These are phyloP conservation scores for Calonectria hongkongensis DNA, from an alignment of 2,329 filamentous ascomycete species.

Conservation along the genomic window DNA sequence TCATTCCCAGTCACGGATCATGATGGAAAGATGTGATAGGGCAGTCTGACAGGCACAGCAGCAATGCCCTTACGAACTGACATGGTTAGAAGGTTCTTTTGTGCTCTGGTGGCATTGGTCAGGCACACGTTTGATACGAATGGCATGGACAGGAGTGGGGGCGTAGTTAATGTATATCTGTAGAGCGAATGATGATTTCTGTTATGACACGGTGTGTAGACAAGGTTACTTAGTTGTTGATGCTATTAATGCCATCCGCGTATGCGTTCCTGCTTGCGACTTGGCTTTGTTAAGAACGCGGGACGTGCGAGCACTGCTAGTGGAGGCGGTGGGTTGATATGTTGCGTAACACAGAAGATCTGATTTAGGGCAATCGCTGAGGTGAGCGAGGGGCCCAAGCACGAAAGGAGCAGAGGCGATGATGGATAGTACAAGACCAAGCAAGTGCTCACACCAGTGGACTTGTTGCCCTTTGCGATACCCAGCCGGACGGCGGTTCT, in stretches of 20 bases:
- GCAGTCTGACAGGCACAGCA: conserved; percentile 22
- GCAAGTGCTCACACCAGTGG: background rate
- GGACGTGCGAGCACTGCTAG: background rate
- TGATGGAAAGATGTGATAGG: conserved; percentile 9
- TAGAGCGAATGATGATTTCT: conserved; percentile 21
- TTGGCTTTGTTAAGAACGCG: background rate
- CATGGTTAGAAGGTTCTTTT: background rate
- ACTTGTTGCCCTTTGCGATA: background rate
- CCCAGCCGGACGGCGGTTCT: background rate
- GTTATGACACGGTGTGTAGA: background rate
- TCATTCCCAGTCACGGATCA: conserved; percentile 7
- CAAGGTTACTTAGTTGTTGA: no score
- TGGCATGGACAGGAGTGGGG: conserved; percentile 17
- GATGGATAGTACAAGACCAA: no score
- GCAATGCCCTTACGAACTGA: conserved; percentile 23
- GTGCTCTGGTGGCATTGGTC: background rate
- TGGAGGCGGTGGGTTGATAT: background rate
- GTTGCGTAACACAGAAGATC: background rate
- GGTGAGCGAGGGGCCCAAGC: background rate
- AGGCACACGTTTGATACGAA: conserved; percentile 7
- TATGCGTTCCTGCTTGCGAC: background rate
- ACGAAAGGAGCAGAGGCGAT: background rate
- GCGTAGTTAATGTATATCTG: conserved; percentile 33
- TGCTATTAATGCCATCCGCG: conserved; percentile 7
- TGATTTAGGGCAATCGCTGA: background rate